Base-by-base conservation (phyloP, 2,329 filamentous ascomycete species). In the Aspergillus sp. region DNA sequence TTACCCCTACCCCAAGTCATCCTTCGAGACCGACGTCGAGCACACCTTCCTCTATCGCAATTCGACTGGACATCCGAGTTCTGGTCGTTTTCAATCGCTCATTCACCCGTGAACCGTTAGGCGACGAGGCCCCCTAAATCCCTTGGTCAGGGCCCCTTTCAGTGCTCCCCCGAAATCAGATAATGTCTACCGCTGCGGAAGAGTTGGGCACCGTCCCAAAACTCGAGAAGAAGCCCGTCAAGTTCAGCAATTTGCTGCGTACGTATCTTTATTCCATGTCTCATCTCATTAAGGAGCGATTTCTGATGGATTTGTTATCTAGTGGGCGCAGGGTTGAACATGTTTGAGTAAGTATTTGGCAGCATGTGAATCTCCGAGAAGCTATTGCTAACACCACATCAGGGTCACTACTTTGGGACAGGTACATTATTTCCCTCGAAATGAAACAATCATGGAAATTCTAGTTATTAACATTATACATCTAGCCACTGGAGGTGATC, bases 221-320 rank as follows among this genome's bases (percentile, higher is more conserved):
- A 78, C 82, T 96, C 76, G 93, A 97, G 89, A 98, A 98, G 90
- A 98, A 98, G 87, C 95, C 95, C 67, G 86, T 99, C 86, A 98
- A 97, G 87, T 98, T 98, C 85, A 96, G 92, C 83, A 99, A 99
- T 82, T 79, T 99, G 85, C 83, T 99, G 73, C 86, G 82, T 85
- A 73, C 74, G 82, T 81, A 39, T 39, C 45, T 39, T 41, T 45
- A 40, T 11, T 46, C 33, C 37, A 35, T 24, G 17, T 23, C 46
- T 31, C 27, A 19, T 48, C 12, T 43, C 11, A 49, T 17, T 14
- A 33, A 24, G 33, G 47, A 12, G 72, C 17, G 6, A 64, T 71
- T 67, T 62, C 60, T 66, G 51, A 66, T 56, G 24, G 53, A 58
- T 17, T 59, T 52, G 45, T 53, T 62, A 31, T 31, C 55, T 65